A percentile compares a stretch with the other conserved stretches of the same genome.
Evolutionary conservation across 2,329 filamentous ascomycete species (phyloP).

Genomic region (Biscogniauxia mediterranea): DNA sequence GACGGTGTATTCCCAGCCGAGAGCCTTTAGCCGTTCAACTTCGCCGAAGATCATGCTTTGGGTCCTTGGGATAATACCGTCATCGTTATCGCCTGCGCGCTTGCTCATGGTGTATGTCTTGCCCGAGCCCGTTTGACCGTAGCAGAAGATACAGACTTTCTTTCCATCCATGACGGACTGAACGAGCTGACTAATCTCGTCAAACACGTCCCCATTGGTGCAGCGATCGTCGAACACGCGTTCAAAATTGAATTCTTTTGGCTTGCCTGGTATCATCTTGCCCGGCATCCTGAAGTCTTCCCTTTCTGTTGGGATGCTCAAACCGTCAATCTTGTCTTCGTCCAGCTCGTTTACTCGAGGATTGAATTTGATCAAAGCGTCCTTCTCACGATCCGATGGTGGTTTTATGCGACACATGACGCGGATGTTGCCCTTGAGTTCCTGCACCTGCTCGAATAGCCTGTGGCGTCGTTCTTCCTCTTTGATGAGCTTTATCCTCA

Average conservation of each 20-base stretch:
- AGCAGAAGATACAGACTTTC: slow-evolving; percentile 98
- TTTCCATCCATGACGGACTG: slow-evolving; percentile 96
- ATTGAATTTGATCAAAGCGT: slow-evolving; percentile 68
- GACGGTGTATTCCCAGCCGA: slow-evolving; percentile 93
- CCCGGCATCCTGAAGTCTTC: slow-evolving; percentile 69
- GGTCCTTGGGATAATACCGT: slow-evolving; percentile 94
- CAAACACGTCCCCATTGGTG: slow-evolving; percentile 84
- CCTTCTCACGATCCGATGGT: slow-evolving; percentile 56
- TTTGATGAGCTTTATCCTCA: slow-evolving; percentile 79
- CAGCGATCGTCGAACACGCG: slow-evolving; percentile 80
- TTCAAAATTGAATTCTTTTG: slow-evolving; percentile 86
- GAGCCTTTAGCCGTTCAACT: slow-evolving; percentile 77
- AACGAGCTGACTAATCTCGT: slow-evolving; percentile 93
- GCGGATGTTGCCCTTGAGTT: slow-evolving; percentile 95
- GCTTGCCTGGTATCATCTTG: slow-evolving; percentile 68
- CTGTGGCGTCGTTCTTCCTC: slow-evolving; percentile 90
- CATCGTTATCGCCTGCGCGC: slow-evolving; percentile 56
- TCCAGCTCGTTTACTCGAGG: slow-evolving; percentile 64
- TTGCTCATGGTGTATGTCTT: slow-evolving; percentile 89
- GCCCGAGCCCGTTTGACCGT: slow-evolving; percentile 94
- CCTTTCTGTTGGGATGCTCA: slow-evolving; percentile 79
- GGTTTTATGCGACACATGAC: slow-evolving; percentile 97
- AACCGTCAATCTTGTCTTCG: slow-evolving; percentile 81
- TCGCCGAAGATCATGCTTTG: slow-evolving; percentile 93
- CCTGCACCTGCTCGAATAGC: slow-evolving; percentile 96